phyloP scores from a whole-genome alignment of 768 basidiomycete species.

The Russula earlei region DNA sequence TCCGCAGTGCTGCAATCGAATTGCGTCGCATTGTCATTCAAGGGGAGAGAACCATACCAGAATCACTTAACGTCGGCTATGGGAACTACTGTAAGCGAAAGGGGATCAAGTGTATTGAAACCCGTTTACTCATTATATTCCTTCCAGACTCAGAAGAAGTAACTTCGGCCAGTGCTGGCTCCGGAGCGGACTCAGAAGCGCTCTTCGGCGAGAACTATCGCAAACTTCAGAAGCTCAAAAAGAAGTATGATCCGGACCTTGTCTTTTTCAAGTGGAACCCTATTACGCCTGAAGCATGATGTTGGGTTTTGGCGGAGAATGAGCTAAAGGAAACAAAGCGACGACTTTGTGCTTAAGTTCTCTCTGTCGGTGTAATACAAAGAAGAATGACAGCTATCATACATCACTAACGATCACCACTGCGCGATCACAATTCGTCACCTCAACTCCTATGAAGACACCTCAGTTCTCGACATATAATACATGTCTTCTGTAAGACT shows the following conservation, averaged over 20 bases:
- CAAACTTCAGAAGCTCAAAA: conserved; percentile 33
- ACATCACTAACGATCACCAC: neutral
- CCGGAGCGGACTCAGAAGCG: conserved; percentile 24
- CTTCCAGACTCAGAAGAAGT: neutral
- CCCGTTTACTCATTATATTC: neutral
- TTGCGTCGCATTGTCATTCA: neutral
- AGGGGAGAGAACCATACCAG: conserved; percentile 7
- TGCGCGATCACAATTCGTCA: neutral
- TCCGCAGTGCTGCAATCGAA: conserved; percentile 2
- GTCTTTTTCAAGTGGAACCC: conserved; percentile 41
- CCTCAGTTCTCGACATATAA: neutral
- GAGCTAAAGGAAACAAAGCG: too few species aligned
- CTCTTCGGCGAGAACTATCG: conserved; percentile 35
- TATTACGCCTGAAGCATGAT: conserved; percentile 26
- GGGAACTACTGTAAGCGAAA: conserved; percentile 14
- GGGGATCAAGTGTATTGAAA: neutral
- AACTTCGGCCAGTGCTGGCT: neutral
- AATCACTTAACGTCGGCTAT: conserved; percentile 6
- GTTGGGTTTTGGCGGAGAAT: neutral
- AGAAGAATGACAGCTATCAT: too few species aligned
- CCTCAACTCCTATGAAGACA: too few species aligned
- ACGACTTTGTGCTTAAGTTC: too few species aligned
- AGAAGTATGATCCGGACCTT: conserved; percentile 35
- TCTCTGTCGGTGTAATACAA: too few species aligned
- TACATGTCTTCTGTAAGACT: neutral